Evolutionary conservation across 176 grass and related monocot genomes (phyloP), one percentile per base, ranked within the genome.

Genomic region (Bonia amplexicaulis): DNA sequence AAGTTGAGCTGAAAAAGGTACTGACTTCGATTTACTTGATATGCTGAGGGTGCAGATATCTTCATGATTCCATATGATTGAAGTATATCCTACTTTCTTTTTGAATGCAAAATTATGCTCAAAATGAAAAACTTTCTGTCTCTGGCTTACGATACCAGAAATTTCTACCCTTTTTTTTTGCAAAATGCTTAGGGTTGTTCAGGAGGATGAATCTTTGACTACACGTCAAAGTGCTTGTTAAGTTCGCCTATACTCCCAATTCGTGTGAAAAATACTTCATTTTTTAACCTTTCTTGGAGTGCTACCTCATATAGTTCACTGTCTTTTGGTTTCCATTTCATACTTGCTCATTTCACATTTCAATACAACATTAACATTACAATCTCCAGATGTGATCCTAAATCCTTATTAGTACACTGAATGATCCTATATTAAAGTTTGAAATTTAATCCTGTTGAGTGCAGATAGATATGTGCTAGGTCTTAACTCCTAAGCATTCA

Each of bases 1-100:
- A 93, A 98, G 87, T 82, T 81, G 96, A 95, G 66, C 67, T 98
- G 29, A 98, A 95, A 89, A 98, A 98, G 96, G 96, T 98, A 92
- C 14, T 27, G 6, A 67, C 25, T 4, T 72, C 9, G 7, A 51
- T 65, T 45, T 42, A 82, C 42, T 74, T 88, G 11, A 71, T 85
- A 8, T 77, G 10, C 41, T 4, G 15, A 33, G 39, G 58, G 66
- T 83, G 59, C 26, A 68, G 59, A 44, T 68, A 37, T 25, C 22
- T 67, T 83, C 25, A 3, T 80, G n/a, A 7, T 47, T 74, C 31
- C 61, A 70, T 61, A 64, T 61, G 27, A 33, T 80, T 65, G 41
- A 65, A 82, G 22, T 37, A 49, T 39, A 65, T 85, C 39, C 19
- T 58, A 12, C 48, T 29, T 60, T 73, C 16, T 83, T 19, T 74